Conservation (phyloP, 2,329 filamentous ascomycete species). For the Ophiocordyceps camponoti-leonardi region DNA sequence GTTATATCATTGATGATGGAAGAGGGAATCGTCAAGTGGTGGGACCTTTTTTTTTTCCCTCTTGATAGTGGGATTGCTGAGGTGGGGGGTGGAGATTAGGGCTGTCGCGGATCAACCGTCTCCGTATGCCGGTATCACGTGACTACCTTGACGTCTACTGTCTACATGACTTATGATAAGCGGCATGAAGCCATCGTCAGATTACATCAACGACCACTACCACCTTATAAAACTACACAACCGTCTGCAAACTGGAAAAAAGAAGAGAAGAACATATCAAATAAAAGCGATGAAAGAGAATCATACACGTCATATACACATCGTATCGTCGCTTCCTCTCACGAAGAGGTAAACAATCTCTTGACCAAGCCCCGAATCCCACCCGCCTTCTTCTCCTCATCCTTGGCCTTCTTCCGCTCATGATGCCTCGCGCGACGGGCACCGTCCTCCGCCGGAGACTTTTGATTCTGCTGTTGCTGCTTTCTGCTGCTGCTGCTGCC, state of each 20-base stretch:
- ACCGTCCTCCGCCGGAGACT: conserved; percentile 12
- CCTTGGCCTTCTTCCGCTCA: conserved; percentile 13
- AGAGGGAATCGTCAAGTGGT: background rate
- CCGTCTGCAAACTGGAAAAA: too few relatives aligned
- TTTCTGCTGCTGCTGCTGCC: conserved; percentile 6
- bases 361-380: conserved; percentile 19
- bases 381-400: conserved; percentile 12
- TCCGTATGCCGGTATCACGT: background rate
- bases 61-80: conserved; percentile 8
- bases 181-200: background rate
- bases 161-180: background rate
- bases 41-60: background rate
- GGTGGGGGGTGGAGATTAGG: conserved; percentile 14
- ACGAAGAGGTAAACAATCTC: conserved; percentile 15
- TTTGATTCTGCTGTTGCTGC: too few relatives aligned
- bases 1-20: background rate
- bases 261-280: too few relatives aligned
- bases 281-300: too few relatives aligned
- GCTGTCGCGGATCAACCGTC: conserved; percentile 10
- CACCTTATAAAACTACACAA: too few relatives aligned
- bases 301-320: background rate
- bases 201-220: too few relatives aligned
- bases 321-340: background rate
- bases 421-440: conserved; percentile 17
- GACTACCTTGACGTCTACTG: background rate